Conservation (phyloP, 768 basidiomycete species). For the Trichaptum fuscoviolaceum region DNA sequence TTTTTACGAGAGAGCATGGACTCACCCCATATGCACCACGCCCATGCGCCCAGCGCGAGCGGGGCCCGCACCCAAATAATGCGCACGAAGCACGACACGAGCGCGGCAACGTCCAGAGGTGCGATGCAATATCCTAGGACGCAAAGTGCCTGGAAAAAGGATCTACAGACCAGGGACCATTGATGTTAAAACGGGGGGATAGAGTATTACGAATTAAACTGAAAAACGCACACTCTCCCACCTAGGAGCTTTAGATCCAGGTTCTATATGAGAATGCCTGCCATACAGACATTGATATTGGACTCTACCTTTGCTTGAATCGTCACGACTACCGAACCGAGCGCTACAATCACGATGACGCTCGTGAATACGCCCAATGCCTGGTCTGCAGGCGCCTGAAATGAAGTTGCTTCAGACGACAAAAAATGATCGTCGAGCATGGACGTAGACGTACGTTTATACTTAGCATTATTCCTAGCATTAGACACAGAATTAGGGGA, state of each 20-base stretch:
- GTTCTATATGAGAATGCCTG: slow-evolving; percentile 6
- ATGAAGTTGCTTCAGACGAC: background rate
- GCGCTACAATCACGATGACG: slow-evolving; percentile 87
- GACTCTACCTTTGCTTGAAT: slow-evolving; percentile 82
- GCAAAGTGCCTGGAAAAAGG: slow-evolving; percentile 95
- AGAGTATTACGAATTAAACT: slow-evolving; percentile 5
- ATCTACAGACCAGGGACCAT: slow-evolving; percentile 37
- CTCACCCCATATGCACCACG: slow-evolving; percentile 96
- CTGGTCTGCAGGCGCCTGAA: slow-evolving; percentile 76
- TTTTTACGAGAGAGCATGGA: slow-evolving; percentile 9
- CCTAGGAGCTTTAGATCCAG: slow-evolving; percentile 54
- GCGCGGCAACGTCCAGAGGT: slow-evolving; percentile 85
- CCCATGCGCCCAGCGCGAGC: slow-evolving; percentile 82
- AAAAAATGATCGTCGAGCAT: background rate
- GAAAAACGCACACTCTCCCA: slow-evolving; percentile 66
- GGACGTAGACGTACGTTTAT: slow-evolving; percentile 52
- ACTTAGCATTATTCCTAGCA: slow-evolving; percentile 80
- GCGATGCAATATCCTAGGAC: slow-evolving; percentile 95
- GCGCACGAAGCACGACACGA: slow-evolving; percentile 81
- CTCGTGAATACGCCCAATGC: slow-evolving; percentile 87
- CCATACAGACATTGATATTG: slow-evolving; percentile 2
- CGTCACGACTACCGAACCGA: slow-evolving; percentile 88
- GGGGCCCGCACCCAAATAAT: slow-evolving; percentile 85
- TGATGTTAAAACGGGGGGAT: background rate
- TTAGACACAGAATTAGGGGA: slow-evolving; percentile 77